Conservation (phyloP, 1,284 basidiomycete genomes). For the Moniliophthora roreri region DNA sequence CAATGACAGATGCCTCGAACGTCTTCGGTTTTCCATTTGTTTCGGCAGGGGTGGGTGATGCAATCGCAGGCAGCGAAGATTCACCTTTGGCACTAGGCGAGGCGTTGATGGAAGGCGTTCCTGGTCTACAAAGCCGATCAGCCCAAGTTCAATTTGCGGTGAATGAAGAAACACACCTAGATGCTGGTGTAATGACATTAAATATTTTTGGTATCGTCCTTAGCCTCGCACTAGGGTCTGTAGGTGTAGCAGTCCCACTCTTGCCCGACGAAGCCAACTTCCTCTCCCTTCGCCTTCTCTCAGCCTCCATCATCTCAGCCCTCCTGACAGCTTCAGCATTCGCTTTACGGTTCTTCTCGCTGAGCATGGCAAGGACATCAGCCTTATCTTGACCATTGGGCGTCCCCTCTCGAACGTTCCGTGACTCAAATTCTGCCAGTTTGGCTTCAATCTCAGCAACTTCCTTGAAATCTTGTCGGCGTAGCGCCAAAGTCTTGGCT, state of each 20-base stretch:
- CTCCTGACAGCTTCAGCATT: conserved; percentile 79
- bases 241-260: conserved; percentile 42
- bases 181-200: conserved; percentile 40
- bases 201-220: conserved; percentile 57
- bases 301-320: conserved; percentile 70
- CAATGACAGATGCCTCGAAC: conserved; percentile 58
- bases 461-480: conserved; percentile 67
- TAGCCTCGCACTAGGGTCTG: conserved; percentile 63
- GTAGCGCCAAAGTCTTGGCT: conserved; percentile 66
- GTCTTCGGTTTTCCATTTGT: conserved; percentile 36
- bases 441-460: conserved; percentile 59
- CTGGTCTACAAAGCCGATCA: conserved; percentile 37
- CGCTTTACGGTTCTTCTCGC: conserved; percentile 83
- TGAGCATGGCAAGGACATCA: conserved; percentile 72
- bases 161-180: conserved; percentile 43
- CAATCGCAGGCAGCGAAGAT: conserved; percentile 21
- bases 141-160: conserved; percentile 14
- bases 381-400: conserved; percentile 30
- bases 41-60: conserved; percentile 22
- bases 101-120: conserved; percentile 42
- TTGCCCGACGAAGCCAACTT: conserved; percentile 50
- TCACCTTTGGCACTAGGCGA: conserved; percentile 40
- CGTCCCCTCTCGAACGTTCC: conserved; percentile 1
- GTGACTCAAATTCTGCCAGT: conserved; percentile 52
- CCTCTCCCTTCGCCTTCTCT: conserved; percentile 64